These are phyloP conservation scores for Hypoxylon intermedium DNA, from an alignment of 495 filamentous ascomycete species.

Conservation along the genomic window DNA sequence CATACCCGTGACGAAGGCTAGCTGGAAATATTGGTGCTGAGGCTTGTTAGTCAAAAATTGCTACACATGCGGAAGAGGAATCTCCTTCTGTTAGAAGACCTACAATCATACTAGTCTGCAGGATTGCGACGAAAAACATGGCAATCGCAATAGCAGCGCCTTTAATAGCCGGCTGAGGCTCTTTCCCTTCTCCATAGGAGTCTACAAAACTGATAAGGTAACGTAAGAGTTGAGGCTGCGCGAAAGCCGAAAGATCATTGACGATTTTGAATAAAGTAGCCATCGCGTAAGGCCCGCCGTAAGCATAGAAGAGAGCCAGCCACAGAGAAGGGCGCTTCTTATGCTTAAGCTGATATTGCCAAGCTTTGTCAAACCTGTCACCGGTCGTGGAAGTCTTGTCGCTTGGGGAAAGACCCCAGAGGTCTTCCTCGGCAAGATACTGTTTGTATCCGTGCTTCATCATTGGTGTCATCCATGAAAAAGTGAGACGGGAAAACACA, in stretches of 20 bases:
- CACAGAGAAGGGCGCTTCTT: conserved; percentile 81
- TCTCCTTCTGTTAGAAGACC: conserved; percentile 10
- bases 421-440: conserved; percentile 92
- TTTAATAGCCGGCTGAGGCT: conserved; percentile 76
- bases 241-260: conserved; percentile 84
- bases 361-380: conserved; percentile 71
- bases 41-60: conserved; percentile 42
- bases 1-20: conserved; percentile 95
- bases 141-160: conserved; percentile 87
- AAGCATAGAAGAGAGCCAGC: conserved; percentile 85
- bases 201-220: conserved; percentile 84
- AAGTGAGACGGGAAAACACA: conserved; percentile 91
- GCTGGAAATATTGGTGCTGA: conserved; percentile 95
- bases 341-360: conserved; percentile 78
- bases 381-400: conserved; percentile 80
- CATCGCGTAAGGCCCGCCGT: conserved; percentile 80
- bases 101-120: conserved; percentile 72
- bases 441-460: conserved; percentile 95
- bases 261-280: conserved; percentile 83
- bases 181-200: conserved; percentile 69
- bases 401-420: conserved; percentile 86
- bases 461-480: conserved; percentile 98
- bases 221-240: conserved; percentile 89
- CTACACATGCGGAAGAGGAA: conserved; percentile 10
- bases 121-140: conserved; percentile 89